Percentiles rank a stretch among this genome's conserved stretches.
These are phyloP conservation scores for Amauroascus niger DNA, from an alignment of 2,329 filamentous ascomycete genomes.

Conservation along the genomic window DNA sequence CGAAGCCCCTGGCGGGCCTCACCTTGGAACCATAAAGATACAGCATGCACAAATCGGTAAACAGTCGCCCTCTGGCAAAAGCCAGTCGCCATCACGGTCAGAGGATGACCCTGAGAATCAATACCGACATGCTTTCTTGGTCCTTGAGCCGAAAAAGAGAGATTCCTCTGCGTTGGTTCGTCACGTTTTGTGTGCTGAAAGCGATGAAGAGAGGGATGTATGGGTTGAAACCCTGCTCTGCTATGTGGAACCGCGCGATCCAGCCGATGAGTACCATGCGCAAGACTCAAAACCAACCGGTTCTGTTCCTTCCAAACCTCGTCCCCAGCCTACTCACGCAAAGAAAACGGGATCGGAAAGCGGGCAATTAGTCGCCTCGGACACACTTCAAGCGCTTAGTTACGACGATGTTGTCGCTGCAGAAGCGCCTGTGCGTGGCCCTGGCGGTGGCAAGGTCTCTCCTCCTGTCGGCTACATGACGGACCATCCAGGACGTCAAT, in stretches of 20 bases:
- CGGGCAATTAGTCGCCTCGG: conserved; percentile 31
- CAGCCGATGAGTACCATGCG: conserved; percentile 23
- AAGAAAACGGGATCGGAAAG: conserved; percentile 28
- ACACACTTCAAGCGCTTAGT: conserved; percentile 41
- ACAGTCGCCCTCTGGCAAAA: conserved; percentile 56
- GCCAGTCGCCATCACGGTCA: conserved; percentile 51
- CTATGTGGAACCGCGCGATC: conserved; percentile 69
- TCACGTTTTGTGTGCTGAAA: conserved; percentile 92
- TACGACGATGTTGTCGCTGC: conserved; percentile 50
- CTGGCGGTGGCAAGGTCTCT: conserved; percentile 31
- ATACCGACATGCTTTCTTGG: conserved; percentile 90
- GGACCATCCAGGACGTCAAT: conserved; percentile 20
- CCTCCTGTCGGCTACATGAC: conserved; percentile 23
- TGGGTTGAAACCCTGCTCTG: conserved; percentile 88
- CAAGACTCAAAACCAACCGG: conserved; percentile 11
- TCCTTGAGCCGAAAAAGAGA: conserved; percentile 92
- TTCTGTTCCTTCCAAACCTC: conserved; percentile 20
- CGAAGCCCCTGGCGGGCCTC: conserved; percentile 78
- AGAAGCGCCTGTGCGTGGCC: conserved; percentile 47
- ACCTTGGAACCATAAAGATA: conserved; percentile 88
- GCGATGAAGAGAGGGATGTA: conserved; percentile 78
- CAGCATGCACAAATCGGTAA: conserved; percentile 87
- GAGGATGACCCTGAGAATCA: conserved; percentile 77
- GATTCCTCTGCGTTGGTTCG: conserved; percentile 80
- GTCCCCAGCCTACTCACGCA: conserved; percentile 19